Evolutionary conservation across 108 stramenopile genomes (phyloP).

Genomic region (Asterionellopsis glacialis): DNA sequence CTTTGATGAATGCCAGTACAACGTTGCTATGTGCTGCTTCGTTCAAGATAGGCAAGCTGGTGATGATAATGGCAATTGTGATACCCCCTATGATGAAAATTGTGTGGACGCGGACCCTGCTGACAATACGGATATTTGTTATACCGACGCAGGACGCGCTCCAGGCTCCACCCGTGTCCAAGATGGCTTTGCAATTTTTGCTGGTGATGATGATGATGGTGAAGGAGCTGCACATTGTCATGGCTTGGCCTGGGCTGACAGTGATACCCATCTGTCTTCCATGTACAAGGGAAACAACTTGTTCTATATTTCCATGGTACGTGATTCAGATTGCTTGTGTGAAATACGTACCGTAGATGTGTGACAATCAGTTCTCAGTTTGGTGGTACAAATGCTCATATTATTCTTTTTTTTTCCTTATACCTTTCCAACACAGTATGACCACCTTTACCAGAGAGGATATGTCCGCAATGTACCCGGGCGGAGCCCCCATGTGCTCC

Average conservation of each 20-base stretch:
- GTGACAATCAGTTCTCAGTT: too few relatives aligned
- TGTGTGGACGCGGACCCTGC: conserved; percentile 48
- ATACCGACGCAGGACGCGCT: conserved; percentile 12
- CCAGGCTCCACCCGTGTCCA: not conserved
- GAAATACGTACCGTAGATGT: too few relatives aligned
- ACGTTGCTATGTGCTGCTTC: conserved; percentile 45
- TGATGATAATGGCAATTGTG: conserved; percentile 47
- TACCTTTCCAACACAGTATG: conserved; percentile 7
- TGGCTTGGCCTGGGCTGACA: conserved; percentile 35
- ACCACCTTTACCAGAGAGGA: conserved; percentile 33
- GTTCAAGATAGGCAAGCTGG: conserved; percentile 44
- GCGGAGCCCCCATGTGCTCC: conserved; percentile 3
- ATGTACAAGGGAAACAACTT: conserved; percentile 27
- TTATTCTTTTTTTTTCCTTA: too few relatives aligned
- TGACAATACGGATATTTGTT: conserved; percentile 47
- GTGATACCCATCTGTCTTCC: not conserved
- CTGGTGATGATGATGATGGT: not conserved
- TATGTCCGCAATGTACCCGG: conserved; percentile 31
- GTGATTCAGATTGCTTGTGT: too few relatives aligned
- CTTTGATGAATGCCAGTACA: not conserved
- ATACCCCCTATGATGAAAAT: conserved; percentile 12
- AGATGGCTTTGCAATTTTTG: not conserved
- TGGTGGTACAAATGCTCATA: too few relatives aligned
- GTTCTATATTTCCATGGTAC: conserved; percentile 37
- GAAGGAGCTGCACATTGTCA: conserved; percentile 44